Evolutionary conservation across 441 rosid genomes (phyloP).

Genomic region (Euphorbia schlechtendalii): DNA sequence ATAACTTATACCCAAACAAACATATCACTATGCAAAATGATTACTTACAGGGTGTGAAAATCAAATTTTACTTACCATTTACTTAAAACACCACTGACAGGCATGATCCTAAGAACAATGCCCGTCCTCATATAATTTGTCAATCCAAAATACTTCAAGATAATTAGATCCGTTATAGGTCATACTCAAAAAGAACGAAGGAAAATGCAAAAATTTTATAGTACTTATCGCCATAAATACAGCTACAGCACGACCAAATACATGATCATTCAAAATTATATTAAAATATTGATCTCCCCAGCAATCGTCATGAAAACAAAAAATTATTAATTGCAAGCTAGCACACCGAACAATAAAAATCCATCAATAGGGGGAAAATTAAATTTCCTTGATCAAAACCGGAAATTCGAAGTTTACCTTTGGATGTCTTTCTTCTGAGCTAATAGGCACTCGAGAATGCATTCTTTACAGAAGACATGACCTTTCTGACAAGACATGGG

Average conservation of each 20-base stretch:
- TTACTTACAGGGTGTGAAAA: background rate
- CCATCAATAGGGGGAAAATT: background rate
- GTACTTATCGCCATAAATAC: background rate
- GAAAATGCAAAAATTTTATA: background rate
- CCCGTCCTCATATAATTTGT: background rate
- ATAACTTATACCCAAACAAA: background rate
- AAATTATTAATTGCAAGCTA: too few relatives aligned
- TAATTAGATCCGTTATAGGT: background rate
- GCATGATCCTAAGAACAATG: slow-evolving; percentile 2
- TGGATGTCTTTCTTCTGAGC: slow-evolving; percentile 84
- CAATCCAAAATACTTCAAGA: background rate
- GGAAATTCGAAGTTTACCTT: slow-evolving; percentile 32
- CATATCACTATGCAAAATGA: background rate
- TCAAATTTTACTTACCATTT: background rate
- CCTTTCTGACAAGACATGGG: slow-evolving; percentile 88
- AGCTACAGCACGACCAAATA: background rate
- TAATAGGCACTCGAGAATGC: slow-evolving; percentile 74
- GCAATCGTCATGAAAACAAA: background rate
- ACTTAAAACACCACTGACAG: background rate
- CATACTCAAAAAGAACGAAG: background rate
- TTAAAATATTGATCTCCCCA: background rate
- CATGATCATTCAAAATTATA: background rate
- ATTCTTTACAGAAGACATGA: slow-evolving; percentile 75
- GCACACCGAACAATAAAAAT: too few relatives aligned
- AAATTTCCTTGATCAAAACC: background rate